Percentiles rank a stretch among this genome's conserved stretches.
Evolutionary conservation across 192 early-diverging fungal species (phyloP).

Genomic region (Funneliformis geosporum): DNA sequence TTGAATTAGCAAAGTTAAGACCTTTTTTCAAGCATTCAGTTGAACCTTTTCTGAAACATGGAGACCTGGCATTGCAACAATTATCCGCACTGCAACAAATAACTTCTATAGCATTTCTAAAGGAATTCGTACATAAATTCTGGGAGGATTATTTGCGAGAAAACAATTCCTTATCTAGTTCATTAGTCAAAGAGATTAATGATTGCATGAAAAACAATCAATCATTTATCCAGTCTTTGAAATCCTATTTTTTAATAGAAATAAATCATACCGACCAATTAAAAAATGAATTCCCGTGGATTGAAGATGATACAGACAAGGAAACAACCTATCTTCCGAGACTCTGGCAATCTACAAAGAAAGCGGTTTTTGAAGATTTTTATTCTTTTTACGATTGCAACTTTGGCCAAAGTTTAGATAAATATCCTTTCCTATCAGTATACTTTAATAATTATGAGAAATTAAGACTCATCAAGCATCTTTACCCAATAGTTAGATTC

Average conservation of each 20-base stretch:
- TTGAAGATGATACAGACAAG: neutral
- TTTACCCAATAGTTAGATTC: slow-evolving; percentile 27
- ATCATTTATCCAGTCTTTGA: neutral
- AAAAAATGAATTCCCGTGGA: neutral
- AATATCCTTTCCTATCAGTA: slow-evolving; percentile 27
- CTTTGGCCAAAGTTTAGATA: neutral
- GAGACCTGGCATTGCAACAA: neutral
- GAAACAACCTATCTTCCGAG: neutral
- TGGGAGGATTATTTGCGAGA: neutral
- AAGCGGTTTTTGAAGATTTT: neutral
- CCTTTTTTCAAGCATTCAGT: neutral
- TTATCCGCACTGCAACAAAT: neutral
- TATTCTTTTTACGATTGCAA: neutral
- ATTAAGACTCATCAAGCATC: slow-evolving; percentile 9
- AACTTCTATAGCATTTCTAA: neutral
- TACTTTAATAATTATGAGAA: slow-evolving; percentile 28
- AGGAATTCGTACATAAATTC: neutral
- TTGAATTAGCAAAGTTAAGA: neutral
- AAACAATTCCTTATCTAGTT: neutral
- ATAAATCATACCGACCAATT: neutral
- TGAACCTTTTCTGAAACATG: neutral
- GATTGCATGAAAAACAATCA: neutral
- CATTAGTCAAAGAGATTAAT: neutral
- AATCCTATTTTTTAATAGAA: neutral
- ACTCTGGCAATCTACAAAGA: slow-evolving; percentile 21